Evolutionary conservation across 495 filamentous ascomycete genomes (phyloP), one percentile per base, ranked within the genome.

Genomic region (Talaromyces adpressus): DNA sequence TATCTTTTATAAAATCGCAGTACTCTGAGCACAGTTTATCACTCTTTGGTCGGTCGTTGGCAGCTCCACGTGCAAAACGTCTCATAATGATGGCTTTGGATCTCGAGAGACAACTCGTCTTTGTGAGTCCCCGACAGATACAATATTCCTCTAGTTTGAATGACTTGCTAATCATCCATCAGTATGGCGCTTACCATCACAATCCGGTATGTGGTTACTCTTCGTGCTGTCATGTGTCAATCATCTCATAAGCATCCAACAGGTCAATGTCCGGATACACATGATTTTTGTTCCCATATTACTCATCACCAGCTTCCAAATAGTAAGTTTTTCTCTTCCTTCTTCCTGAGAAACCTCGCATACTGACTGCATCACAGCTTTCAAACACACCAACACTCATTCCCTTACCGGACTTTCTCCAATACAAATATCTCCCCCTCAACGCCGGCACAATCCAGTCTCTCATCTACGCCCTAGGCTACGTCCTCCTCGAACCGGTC

Each of bases 131-230:
- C 39, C 63, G 12, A 39, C 23, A 57, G 12, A 25, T 54, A 64
- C 22, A 0, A 54, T 18, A 18, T 27, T 25, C 25, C 25, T 25
- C 25, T 25, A 25, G 25, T 2, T 25, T 25, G 2, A 25, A 25
- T 25, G 25, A 25, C 1, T 25, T 25, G 25, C 25, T 25, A 25
- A 25, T 25, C 25, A 25, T 25, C 25, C 25, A 25, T 25, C 3
- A 25, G 94, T 98, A 98, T 82, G 93, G 94, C 69, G 85, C 91
- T 30, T 97, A 98, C 73, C 94, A 98, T 73, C 88, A 90, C 73
- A 89, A 97, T 76, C 79, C 85, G 8, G 90, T 95, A 80, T 53
- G 70, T 62, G 12, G 61, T 27, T 63, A 45, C 57, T 53, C 27
- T 51, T 34, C 30, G 30, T 54, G 14, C 3, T 20, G 25, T 61